phyloP scores from a whole-genome alignment of 2,329 filamentous ascomycete species.

The Sporothrix dimorphospora region DNA sequence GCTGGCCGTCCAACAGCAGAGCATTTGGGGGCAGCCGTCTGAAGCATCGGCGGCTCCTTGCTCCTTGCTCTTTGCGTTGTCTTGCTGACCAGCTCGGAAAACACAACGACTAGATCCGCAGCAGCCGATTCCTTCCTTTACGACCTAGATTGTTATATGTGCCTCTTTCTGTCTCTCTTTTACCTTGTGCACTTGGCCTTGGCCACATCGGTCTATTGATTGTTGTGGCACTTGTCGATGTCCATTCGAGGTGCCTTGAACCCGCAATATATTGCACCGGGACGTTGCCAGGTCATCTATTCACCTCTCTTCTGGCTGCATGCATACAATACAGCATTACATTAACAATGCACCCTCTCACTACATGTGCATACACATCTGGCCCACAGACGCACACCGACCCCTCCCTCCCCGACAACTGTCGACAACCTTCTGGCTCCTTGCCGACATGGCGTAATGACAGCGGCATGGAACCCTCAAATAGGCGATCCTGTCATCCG shows the following conservation, averaged over 20 bases:
- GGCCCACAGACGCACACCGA: neutral
- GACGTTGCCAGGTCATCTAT: neutral
- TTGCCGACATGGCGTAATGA: neutral
- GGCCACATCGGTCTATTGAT: neutral
- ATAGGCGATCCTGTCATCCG: constrained; percentile 24
- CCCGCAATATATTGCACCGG: neutral
- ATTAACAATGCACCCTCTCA: neutral
- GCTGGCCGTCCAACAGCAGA: neutral
- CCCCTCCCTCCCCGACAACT: neutral
- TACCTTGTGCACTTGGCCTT: neutral
- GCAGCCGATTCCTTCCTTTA: neutral
- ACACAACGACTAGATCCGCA: neutral
- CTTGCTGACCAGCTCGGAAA: neutral
- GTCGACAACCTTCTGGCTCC: neutral
- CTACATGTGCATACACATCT: neutral
- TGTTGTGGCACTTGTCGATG: neutral
- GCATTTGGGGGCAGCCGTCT: neutral
- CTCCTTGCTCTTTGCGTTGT: neutral
- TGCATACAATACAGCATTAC: neutral
- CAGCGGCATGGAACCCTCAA: neutral
- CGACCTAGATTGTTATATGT: neutral
- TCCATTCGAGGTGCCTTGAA: neutral
- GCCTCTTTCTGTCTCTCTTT: neutral
- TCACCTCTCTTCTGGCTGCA: neutral
- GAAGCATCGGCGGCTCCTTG: neutral